Conservation (phyloP, 352 stramenopile species). For the Globisporangium okanoganense region DNA sequence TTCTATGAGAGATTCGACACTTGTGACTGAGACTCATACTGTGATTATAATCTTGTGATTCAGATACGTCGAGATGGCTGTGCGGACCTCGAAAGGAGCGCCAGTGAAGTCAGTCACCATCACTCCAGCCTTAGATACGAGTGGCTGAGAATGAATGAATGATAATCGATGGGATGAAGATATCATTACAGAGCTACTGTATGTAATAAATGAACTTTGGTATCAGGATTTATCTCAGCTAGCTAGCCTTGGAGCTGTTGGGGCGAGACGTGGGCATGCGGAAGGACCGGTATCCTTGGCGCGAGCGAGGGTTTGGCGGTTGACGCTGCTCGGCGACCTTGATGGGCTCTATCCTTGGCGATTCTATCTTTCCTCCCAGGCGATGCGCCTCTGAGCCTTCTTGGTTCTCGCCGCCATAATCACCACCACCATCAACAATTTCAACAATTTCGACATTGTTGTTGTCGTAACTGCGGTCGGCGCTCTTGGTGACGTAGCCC, state of each 20-base stretch:
- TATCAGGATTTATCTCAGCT: not conserved
- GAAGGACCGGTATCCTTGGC: constrained; percentile 49
- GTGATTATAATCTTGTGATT: not conserved
- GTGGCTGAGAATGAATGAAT: not conserved
- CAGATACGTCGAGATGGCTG: constrained; percentile 39
- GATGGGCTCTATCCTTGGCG: constrained; percentile 34
- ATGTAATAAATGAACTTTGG: not conserved
- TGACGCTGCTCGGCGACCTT: constrained; percentile 51
- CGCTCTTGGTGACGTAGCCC: constrained; percentile 16
- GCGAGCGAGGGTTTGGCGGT: constrained; percentile 39
- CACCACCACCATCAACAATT: not conserved
- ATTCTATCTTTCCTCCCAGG: constrained; percentile 23
- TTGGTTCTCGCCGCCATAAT: constrained; percentile 4
- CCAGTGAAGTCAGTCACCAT: not conserved
- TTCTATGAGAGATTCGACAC: too few species aligned
- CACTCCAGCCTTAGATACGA: not conserved
- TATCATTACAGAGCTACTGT: too few species aligned
- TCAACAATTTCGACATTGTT: not conserved
- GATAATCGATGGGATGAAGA: too few species aligned
- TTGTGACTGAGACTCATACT: too few species aligned
- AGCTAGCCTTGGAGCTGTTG: constrained; percentile 10
- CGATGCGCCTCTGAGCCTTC: constrained; percentile 25
- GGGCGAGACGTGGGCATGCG: constrained; percentile 30
- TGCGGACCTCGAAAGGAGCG: constrained; percentile 15
- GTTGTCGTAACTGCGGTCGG: not conserved